Base-by-base conservation (phyloP, 441 rosid genomes). In the Flueggea neowawraea region DNA sequence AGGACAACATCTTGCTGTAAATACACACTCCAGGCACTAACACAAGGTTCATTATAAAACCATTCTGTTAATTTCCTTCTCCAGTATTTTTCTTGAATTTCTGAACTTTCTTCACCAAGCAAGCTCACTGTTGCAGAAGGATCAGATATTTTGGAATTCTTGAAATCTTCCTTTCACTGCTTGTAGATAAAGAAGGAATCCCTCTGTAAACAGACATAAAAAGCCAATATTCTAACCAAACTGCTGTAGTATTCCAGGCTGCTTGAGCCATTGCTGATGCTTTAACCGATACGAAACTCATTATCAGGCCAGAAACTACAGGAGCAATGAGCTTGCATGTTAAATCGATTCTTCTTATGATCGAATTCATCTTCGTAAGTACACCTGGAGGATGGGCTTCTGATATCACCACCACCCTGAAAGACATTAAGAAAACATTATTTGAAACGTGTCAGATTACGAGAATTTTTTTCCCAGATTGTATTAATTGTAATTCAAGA, bases 321-420 rank as follows among this genome's bases (percentile, higher is more conserved):
- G 98, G 98, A 54, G 96, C 89, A 3, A 88, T 69, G 69, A 90
- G 79, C 82, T 90, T 88, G 59, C 92, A 84, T 62, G 80, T 81
- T 47, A 88, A 79, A 70, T 93, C 97, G 6, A 84, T 88, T 62
- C 97, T 75, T 73, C 96, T 78, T 59, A 90, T 66, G 33, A 76
- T 73, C 1, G 94, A 84, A 51, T 90, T 93, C 80, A 85, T 86
- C 68, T 73, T 68, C 17, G 90, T 86, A 63, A 84, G 71, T 7
- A 70, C 74, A 14, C 32, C 68, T 36, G 79, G 80, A 51, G 86
- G 73, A 75, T 78, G 69, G 28, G 81, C 84, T 71, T 88, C 88
- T 41, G 97, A 82, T 62, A 92, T 90, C 60, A 90, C 92, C 65
- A 92, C 97, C 63, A 74, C 87, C 98, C n/a, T n/a, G 84, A 33